Evolutionary conservation across 2,329 filamentous ascomycete genomes (phyloP).

Genomic region (Exophiala sp.): DNA sequence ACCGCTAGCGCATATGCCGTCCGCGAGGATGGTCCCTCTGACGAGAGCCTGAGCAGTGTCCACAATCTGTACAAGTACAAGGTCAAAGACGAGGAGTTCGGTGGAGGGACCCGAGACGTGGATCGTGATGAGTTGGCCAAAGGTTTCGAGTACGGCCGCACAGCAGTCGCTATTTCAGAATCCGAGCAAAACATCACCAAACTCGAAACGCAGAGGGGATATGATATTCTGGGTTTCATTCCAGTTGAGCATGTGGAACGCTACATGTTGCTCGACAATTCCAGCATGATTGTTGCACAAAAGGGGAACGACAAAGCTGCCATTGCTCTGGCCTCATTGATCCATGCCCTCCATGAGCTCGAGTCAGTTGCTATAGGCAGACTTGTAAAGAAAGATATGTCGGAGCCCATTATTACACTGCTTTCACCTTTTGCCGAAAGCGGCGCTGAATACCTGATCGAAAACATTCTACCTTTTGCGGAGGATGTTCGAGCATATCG

Average conservation of each 20-base stretch:
- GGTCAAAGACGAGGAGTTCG: slow-evolving; percentile 65
- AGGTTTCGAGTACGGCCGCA: slow-evolving; percentile 88
- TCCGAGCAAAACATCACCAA: slow-evolving; percentile 85
- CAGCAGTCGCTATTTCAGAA: slow-evolving; percentile 80
- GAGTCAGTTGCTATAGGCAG: slow-evolving; percentile 82
- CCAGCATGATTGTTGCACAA: slow-evolving; percentile 69
- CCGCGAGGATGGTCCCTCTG: slow-evolving; percentile 31
- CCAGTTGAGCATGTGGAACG: slow-evolving; percentile 66
- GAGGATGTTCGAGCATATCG: slow-evolving; percentile 88
- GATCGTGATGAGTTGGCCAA: slow-evolving; percentile 79
- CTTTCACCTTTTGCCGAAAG: slow-evolving; percentile 73
- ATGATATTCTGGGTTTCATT: slow-evolving; percentile 85
- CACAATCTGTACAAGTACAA: slow-evolving; percentile 73
- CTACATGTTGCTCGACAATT: slow-evolving; percentile 77
- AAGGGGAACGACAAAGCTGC: slow-evolving; percentile 74
- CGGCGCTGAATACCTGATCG: slow-evolving; percentile 78
- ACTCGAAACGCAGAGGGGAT: slow-evolving; percentile 65
- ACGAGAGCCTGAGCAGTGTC: slow-evolving; percentile 44
- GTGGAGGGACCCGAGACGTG: slow-evolving; percentile 75
- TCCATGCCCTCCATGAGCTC: slow-evolving; percentile 78
- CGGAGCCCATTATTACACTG: slow-evolving; percentile 68
- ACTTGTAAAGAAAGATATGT: slow-evolving; percentile 76
- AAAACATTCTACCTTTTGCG: slow-evolving; percentile 84
- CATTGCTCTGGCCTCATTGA: slow-evolving; percentile 79
- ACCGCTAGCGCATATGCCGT: slow-evolving; percentile 71